Evolutionary conservation across 2,329 filamentous ascomycete species (phyloP), one percentile per base, ranked within the genome.

Genomic region (Parasarocladium wereldwijsianum): DNA sequence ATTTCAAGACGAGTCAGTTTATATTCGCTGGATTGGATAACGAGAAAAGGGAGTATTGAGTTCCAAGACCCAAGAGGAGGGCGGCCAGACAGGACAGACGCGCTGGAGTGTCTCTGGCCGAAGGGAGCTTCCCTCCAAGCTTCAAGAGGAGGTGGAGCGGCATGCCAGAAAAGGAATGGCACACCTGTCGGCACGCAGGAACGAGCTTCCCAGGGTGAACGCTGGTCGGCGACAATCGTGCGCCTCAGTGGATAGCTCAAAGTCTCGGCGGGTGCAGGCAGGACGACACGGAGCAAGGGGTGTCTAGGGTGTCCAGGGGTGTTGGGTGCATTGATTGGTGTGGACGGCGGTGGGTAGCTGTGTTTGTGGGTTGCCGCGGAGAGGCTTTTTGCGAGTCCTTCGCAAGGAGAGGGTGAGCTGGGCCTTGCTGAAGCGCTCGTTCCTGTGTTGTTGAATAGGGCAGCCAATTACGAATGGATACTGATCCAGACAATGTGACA

Each of bases 181-280:
- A 24, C 24, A 24, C 25, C 33, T 32, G 29, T 30, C 28, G n/a
- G n/a, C 8, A 34, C 29, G 33, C 33, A 34, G 33, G 33, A 34
- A 33, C 31, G 34, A 22, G 17, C 11, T 21, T n/a, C 11, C 16
- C 20, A 24, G 13, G 18, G 28, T 24, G 28, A 14, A 5, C 13
- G 14, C 6, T 18, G 20, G 19, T 14, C 20, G 12, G 27, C 8
- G 8, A 8, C 18, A 24, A 3, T 16, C 8, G 6, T 15, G 8
- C 16, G 28, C 14, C n/a, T 21, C 14, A 30, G 14, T 23, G 20
- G 19, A 15, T 16, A n/a, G 16, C 16, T 6, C 18, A 17, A 12
- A 9, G 14, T 23, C n/a, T 19, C 18, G 28, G 11, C 24, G 28
- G 28, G 9, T 23, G n/a, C 20, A 23, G 8, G 16, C 12, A 28